A percentile compares a stretch with the other conserved stretches of the same genome.
phyloP scores from a whole-genome alignment of 257 asterid genomes.

The Misopates orontium region DNA sequence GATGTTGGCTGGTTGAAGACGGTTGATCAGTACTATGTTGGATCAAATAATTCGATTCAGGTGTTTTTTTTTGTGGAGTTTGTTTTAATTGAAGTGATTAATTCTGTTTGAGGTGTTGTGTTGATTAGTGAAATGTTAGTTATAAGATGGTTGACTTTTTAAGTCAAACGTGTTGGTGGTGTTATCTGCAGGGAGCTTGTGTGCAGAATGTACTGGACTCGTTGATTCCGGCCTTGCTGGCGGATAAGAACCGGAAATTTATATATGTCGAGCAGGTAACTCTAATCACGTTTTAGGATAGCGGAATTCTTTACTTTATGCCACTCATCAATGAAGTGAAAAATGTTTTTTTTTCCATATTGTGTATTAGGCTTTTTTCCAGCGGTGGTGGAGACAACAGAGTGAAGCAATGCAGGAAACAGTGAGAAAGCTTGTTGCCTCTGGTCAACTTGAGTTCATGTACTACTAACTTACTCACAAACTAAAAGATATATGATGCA shows the following conservation, averaged over 20 bases:
- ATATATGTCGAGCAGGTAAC: conserved; percentile 83
- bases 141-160: not conserved
- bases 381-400: conserved; percentile 98
- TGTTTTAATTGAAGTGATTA: not conserved
- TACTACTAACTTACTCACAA: conserved; percentile 28
- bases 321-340: not conserved
- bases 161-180: conserved; percentile 18
- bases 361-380: conserved; percentile 83
- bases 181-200: conserved; percentile 74
- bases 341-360: conserved; percentile 1
- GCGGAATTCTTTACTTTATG: not conserved
- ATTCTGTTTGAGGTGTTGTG: not conserved
- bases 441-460: conserved; percentile 97
- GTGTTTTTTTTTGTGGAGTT: conserved; percentile 28
- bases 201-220: conserved; percentile 96
- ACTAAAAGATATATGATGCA: not conserved
- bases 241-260: conserved; percentile 78
- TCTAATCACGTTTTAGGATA: not conserved
- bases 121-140: conserved; percentile 1
- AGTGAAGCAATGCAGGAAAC: conserved; percentile 58
- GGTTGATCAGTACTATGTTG: conserved; percentile 94
- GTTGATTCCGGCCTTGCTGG: conserved; percentile 73
- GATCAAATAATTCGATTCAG: conserved; percentile 89
- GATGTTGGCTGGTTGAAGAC: conserved; percentile 99
- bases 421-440: conserved; percentile 59